These are phyloP conservation scores for Bipolaris cookei DNA, from an alignment of 2,329 filamentous ascomycete genomes.

Conservation along the genomic window DNA sequence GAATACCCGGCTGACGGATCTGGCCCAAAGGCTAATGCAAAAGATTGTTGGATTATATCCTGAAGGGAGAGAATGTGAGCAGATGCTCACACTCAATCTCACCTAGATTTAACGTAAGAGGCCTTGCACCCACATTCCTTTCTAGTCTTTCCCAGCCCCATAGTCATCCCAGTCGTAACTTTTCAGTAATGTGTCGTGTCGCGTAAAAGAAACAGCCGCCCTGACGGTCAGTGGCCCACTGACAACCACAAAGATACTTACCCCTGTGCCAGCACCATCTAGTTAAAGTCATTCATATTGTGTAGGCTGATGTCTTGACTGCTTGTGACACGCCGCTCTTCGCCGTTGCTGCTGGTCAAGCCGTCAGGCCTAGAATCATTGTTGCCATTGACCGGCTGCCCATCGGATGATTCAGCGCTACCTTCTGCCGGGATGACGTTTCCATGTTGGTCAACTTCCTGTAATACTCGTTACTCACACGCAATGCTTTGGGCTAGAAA, in stretches of 20 bases:
- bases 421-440: constrained; percentile 61
- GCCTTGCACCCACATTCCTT: neutral
- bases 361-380: constrained; percentile 25
- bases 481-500: neutral
- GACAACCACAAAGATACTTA: neutral
- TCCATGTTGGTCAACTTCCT: constrained; percentile 61
- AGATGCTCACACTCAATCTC: constrained; percentile 12
- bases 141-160: neutral
- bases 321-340: constrained; percentile 49
- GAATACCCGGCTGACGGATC: constrained; percentile 8
- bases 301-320: constrained; percentile 67
- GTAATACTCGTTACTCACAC: constrained; percentile 16
- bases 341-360: constrained; percentile 25
- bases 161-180: constrained; percentile 10
- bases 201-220: neutral
- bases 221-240: neutral
- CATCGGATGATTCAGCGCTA: constrained; percentile 30
- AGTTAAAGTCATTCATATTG: constrained; percentile 56
- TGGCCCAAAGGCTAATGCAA: constrained; percentile 11
- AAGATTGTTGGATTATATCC: constrained; percentile 12
- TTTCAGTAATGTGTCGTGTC: constrained; percentile 6
- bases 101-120: neutral
- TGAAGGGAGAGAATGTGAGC: constrained; percentile 9
- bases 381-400: constrained; percentile 33
- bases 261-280: neutral